Base-by-base conservation (phyloP, 2,329 filamentous ascomycete species). In the Xylariomycetidae sp. region DNA sequence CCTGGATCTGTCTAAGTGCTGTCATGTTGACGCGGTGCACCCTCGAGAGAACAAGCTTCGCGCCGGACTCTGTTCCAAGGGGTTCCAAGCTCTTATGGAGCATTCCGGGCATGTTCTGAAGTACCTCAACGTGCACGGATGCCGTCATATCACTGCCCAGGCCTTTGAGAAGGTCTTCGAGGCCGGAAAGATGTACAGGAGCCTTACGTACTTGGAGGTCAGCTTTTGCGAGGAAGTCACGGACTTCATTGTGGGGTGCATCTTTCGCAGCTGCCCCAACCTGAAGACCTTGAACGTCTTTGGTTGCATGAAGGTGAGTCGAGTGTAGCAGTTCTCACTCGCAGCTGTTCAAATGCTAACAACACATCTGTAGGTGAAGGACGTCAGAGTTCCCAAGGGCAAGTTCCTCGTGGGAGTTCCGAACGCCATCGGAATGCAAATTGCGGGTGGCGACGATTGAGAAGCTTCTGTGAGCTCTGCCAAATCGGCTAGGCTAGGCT, bases 71-170 rank as follows among this genome's bases (percentile, higher is more conserved):
- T 86, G 82, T 32, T 82, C 79, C 1, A 61, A 72, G 5, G 88
- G 84, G 0, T 90, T 96, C 62, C 66, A 72, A 43, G 85, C 86
- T 0, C 61, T 95, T 26, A 95, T 95, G 85, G 63, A 66, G 1
- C 90, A 95, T 54, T 95, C 88, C 0, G 85, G 85, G 4, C 53
- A 61, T 1, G 67, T 61, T 9, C 60, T 96, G 2, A 68, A 70
- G 38, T 65, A 72, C 25, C 65, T 96, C 20, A 85, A 93, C 51
- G 67, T 95, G n/a, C 76, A 85, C 10, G 85, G 82, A 0, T 94
- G 87, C 53, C 81, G 90, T 3, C 83, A 95, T 55, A 89, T 96
- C 42, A 72, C 76, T 2, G 68, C 72, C 20, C 63, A 73, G 12
- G 78, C 85, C 0, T 88, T 95, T 38, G 77, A 85, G 41, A 71